These are phyloP conservation scores for Lithohypha guttulata DNA, from an alignment of 2,329 filamentous ascomycete species.

Conservation along the genomic window DNA sequence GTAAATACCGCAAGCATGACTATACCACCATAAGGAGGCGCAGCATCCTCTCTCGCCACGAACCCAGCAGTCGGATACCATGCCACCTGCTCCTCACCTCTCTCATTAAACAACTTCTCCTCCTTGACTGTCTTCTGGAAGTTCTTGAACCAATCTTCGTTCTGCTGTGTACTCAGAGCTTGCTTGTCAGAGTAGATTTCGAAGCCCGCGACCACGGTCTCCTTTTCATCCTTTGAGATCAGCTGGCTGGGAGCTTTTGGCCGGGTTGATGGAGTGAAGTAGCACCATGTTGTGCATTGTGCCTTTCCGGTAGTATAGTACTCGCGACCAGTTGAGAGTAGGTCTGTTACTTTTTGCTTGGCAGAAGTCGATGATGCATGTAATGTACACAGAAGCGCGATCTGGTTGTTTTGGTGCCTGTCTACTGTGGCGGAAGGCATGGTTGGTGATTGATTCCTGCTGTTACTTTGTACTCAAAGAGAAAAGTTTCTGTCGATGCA, in stretches of 20 bases:
- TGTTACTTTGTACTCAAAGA: no score
- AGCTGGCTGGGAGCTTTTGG: slow-evolving; percentile 98
- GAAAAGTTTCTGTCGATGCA: no score
- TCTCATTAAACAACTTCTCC: slow-evolving; percentile 10
- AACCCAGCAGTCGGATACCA: slow-evolving; percentile 18
- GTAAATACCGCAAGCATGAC: slow-evolving; percentile 20
- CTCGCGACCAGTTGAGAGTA: no score
- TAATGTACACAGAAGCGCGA: no score
- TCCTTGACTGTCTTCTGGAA: slow-evolving; percentile 8
- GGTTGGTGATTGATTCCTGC: no score
- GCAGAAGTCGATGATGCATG: no score
- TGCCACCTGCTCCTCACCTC: slow-evolving; percentile 10
- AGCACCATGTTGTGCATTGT: slow-evolving; percentile 65
- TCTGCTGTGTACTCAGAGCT: background rate
- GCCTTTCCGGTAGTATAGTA: slow-evolving; percentile 5
- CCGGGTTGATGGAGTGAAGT: slow-evolving; percentile 91
- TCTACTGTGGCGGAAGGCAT: no score
- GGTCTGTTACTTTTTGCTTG: no score
- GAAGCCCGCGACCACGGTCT: slow-evolving; percentile 10
- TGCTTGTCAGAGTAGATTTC: slow-evolving; percentile 11
- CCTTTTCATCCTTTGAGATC: slow-evolving; percentile 36
- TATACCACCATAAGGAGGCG: slow-evolving; percentile 12
- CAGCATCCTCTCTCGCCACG: slow-evolving; percentile 14
- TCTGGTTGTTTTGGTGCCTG: no score
- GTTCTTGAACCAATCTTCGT: background rate